These are phyloP conservation scores for Austroboletus eburneus DNA, from an alignment of 768 basidiomycete species.

Conservation along the genomic window DNA sequence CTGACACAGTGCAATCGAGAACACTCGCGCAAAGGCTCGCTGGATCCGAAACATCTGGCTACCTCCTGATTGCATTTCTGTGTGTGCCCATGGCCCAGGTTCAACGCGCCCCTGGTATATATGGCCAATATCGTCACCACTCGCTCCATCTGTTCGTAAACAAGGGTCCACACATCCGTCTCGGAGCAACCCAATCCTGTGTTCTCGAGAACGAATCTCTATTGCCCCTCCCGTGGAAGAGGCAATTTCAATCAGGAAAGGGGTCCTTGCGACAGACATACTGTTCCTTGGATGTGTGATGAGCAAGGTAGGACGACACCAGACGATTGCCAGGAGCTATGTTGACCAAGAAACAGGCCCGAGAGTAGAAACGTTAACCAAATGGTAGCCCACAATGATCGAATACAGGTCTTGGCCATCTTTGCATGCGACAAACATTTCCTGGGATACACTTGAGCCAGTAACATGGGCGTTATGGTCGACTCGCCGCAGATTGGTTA, in stretches of 20 bases:
- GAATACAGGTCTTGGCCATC: conserved; percentile 33
- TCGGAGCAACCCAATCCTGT: conserved; percentile 26
- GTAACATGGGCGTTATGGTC: conserved; percentile 2
- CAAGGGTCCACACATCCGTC: conserved; percentile 9
- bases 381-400: conserved; percentile 10
- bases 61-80: conserved; percentile 28
- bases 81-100: conserved; percentile 30
- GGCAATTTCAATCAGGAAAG: conserved; percentile 35
- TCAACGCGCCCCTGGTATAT: conserved; percentile 14
- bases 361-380: conserved; percentile 23
- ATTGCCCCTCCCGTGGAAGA: conserved; percentile 42
- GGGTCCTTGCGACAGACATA: conserved; percentile 10
- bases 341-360: conserved; percentile 17
- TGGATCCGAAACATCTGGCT: conserved; percentile 16
- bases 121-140: conserved; percentile 9
- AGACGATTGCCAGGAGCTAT: conserved; percentile 1
- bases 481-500: conserved; percentile 19
- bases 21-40: conserved; percentile 28
- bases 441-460: conserved; percentile 1
- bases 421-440: not conserved
- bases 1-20: not conserved
- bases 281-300: conserved; percentile 10
- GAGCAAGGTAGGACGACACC: conserved; percentile 9
- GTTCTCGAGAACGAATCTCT: conserved; percentile 59
- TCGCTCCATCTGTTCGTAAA: conserved; percentile 20